A percentile compares a stretch with the other conserved stretches of the same genome.
Evolutionary conservation across 2,329 filamentous ascomycete genomes (phyloP).

Genomic region (Calonectria pseudoturangicola): DNA sequence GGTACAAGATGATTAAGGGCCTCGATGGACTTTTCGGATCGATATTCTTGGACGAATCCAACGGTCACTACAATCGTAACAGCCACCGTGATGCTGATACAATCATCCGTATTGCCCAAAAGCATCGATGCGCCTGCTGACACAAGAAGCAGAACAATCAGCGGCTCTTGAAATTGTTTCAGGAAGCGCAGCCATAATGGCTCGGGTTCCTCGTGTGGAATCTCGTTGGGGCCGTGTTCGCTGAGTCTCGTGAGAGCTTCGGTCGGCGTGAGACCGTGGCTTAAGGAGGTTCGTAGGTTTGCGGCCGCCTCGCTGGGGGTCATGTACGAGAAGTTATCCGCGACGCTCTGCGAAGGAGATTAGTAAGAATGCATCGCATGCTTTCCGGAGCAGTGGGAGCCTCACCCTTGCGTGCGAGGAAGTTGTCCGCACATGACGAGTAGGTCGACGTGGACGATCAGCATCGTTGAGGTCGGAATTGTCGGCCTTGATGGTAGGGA

Average conservation of each 20-base stretch:
- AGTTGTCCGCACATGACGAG: conserved; percentile 68
- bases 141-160: conserved; percentile 92
- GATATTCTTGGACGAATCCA: conserved; percentile 97
- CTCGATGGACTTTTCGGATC: conserved; percentile 97
- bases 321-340: conserved; percentile 79
- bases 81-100: conserved; percentile 94
- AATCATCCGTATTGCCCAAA: conserved; percentile 95
- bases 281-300: conserved; percentile 87
- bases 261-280: conserved; percentile 84
- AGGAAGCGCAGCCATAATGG: conserved; percentile 96
- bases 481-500: conserved; percentile 60
- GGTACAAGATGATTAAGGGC: conserved; percentile 95
- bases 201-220: conserved; percentile 94
- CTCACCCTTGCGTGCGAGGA: conserved; percentile 74
- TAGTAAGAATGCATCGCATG: conserved; percentile 35
- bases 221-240: conserved; percentile 92
- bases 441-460: conserved; percentile 54
- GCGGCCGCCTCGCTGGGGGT: conserved; percentile 86
- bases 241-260: conserved; percentile 88
- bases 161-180: conserved; percentile 96
- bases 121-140: conserved; percentile 92
- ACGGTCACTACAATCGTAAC: conserved; percentile 98
- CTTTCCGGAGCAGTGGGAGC: conserved; percentile 4
- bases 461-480: conserved; percentile 49
- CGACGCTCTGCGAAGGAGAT: conserved; percentile 65